Percentiles rank a stretch among this genome's conserved stretches.
Conservation (phyloP, 1,284 basidiomycete genomes). For the Peniophora sp. region DNA sequence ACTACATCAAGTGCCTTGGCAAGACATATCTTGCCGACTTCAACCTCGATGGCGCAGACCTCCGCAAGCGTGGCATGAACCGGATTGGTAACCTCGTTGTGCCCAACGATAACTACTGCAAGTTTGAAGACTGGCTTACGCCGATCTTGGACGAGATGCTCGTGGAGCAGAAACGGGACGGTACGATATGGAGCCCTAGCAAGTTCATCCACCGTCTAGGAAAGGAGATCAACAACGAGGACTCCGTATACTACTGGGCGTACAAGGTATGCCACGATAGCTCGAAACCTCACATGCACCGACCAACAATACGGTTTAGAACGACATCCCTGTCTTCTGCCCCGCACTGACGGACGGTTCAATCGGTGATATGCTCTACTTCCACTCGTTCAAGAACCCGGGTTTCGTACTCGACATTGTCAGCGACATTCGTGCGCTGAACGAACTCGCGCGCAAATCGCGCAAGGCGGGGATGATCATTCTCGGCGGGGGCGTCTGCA, state of each 20-base stretch:
- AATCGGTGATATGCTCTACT: constrained; percentile 98
- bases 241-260: constrained; percentile 98
- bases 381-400: constrained; percentile 91
- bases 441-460: constrained; percentile 85
- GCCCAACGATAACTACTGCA: constrained; percentile 99
- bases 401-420: constrained; percentile 93
- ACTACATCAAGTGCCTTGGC: constrained; percentile 98
- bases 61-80: constrained; percentile 89
- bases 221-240: constrained; percentile 94
- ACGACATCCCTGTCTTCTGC: constrained; percentile 97
- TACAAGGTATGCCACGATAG: constrained; percentile 72
- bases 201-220: constrained; percentile 87
- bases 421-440: constrained; percentile 85
- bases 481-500: constrained; percentile 96
- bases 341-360: constrained; percentile 98
- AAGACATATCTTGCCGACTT: constrained; percentile 95
- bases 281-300: constrained; percentile 9
- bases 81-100: constrained; percentile 97
- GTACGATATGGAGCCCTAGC: constrained; percentile 91
- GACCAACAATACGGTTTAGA: constrained; percentile 48
- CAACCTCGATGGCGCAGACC: constrained; percentile 82
- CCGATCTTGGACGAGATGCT: constrained; percentile 93
- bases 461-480: constrained; percentile 98
- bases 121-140: constrained; percentile 98
- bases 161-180: constrained; percentile 71